Evolutionary conservation across 805 yeast genomes (phyloP).

Genomic region (Candida odintsovae): DNA sequence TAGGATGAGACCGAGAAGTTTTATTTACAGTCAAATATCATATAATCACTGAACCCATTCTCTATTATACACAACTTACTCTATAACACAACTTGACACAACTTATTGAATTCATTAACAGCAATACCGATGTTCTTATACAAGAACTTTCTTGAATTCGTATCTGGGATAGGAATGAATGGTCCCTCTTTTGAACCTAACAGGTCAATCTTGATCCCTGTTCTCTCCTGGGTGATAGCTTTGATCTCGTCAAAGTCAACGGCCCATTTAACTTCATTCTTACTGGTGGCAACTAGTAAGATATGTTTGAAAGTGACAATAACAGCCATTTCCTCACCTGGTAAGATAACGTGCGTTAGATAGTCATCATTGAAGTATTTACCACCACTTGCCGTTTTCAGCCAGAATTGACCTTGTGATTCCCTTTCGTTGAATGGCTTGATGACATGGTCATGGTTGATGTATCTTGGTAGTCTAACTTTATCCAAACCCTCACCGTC

Average conservation of each 20-base stretch:
- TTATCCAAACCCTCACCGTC: constrained; percentile 73
- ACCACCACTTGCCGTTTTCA: constrained; percentile 81
- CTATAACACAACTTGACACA: constrained; percentile 46
- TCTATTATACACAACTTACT: neutral
- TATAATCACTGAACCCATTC: neutral
- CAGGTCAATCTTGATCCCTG: constrained; percentile 69
- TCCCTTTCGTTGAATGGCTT: constrained; percentile 73
- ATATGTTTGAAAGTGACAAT: constrained; percentile 70
- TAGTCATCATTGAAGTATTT: constrained; percentile 64
- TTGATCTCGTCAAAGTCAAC: constrained; percentile 58
- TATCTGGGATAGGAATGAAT: constrained; percentile 77
- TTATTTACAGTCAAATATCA: neutral
- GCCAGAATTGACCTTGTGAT: constrained; percentile 92
- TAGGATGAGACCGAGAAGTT: too few species aligned
- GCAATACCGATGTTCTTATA: constrained; percentile 75
- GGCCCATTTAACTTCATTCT: constrained; percentile 64
- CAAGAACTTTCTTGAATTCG: constrained; percentile 53
- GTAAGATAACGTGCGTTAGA: constrained; percentile 77
- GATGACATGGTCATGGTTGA: constrained; percentile 67
- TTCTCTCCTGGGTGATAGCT: constrained; percentile 67
- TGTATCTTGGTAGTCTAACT: constrained; percentile 75
- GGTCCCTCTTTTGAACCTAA: constrained; percentile 53
- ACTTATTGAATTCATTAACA: constrained; percentile 72
- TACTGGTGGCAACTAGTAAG: constrained; percentile 57
- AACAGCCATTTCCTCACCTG: constrained; percentile 75